Conservation (phyloP, 2,329 filamentous ascomycete species). For the Cercospora beticola region DNA sequence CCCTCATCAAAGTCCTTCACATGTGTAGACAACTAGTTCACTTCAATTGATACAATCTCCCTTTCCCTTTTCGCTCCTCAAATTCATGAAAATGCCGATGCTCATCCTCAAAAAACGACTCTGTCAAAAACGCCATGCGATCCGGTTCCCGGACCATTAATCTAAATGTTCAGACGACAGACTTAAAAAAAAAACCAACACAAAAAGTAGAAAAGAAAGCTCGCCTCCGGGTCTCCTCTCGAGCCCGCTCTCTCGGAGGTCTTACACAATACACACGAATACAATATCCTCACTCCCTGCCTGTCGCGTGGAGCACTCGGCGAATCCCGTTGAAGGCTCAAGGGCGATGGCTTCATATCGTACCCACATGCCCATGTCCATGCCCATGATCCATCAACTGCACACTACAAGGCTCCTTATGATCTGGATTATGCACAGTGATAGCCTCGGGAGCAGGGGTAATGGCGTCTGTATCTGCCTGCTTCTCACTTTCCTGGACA, state of each 20-base stretch:
- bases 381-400: conserved; percentile 8
- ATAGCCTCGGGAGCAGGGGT: conserved; percentile 5
- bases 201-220: background rate
- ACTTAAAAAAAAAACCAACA: background rate
- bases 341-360: background rate
- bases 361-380: conserved; percentile 4
- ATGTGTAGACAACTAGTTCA: background rate
- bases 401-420: conserved; percentile 12
- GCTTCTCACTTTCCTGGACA: background rate
- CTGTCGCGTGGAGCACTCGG: background rate
- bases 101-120: background rate
- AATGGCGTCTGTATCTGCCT: background rate
- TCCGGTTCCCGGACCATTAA: background rate
- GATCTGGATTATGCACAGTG: background rate
- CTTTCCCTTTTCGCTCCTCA: background rate
- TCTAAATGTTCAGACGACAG: background rate
- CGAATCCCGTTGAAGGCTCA: background rate
- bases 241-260: background rate
- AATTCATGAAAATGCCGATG: background rate
- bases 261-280: background rate
- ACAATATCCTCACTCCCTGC: background rate
- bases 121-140: background rate
- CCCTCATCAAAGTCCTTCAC: background rate
- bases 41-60: background rate
- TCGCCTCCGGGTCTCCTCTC: background rate